Base-by-base conservation (phyloP, 768 basidiomycete genomes). In the Gymnopilus junonius region DNA sequence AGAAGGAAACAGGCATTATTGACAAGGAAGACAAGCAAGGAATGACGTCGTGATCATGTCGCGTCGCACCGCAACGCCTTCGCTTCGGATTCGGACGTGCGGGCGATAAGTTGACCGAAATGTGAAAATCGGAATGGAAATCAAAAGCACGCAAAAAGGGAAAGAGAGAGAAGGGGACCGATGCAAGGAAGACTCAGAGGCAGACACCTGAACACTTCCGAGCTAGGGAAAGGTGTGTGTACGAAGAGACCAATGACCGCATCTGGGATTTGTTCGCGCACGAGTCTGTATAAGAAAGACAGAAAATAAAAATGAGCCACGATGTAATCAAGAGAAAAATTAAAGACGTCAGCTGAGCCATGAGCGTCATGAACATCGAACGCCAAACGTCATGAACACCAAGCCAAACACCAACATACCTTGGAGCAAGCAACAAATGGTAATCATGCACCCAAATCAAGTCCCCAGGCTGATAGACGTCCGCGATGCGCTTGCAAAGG, bases 151-250 rank as follows among this genome's bases (percentile, higher is more conserved):
- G 23, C 23, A 21, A 17, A 25, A 20, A 32, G 32, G 39, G 15
- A 32, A 43, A 40, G 5, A 37, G 21, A 27, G 45, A 11, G n/a
- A 14, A 27, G 62, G 8, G 23, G 32, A 45, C 57, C 21, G 40
- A 23, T 20, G 55, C 20, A 34, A 25, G 64, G 34, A 58, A 58
- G 21, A 85, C 90, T 75, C 67, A 92, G 87, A 2, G 95, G 95
- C 42, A 97, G 79, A 75, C 93, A 97, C 59, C 96, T 83, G 83
- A 99, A 99, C 66, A 98, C 91, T 72, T 99, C 97, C 64, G 91
- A 93, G 73, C 90, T 93, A 4, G 97, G 97, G 89, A 98, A 99
- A 12, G 97, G 96, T 1, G 97, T 98, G 78, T 99, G 97, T 46
- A 98, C 91, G 77, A 98, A 99, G 64, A 99, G 85, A 3, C 96